Conservation (phyloP, 371 early-diverging fungal species). For the Amoeboaphelidium protococcarum region DNA sequence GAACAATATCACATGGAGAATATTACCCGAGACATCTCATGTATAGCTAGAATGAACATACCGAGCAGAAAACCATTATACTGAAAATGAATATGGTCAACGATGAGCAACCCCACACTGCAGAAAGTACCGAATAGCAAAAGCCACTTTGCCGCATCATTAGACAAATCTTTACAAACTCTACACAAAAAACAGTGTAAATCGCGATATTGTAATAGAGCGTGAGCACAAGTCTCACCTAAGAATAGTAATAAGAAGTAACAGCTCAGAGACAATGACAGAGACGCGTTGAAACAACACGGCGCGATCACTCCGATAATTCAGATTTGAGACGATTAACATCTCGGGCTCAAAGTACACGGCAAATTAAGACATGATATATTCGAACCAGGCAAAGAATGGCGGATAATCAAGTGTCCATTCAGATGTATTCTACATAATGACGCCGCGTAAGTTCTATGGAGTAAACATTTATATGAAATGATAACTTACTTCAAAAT, state of each 20-base stretch:
- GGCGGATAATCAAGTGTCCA: constrained; percentile 95
- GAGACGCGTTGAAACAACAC: constrained; percentile 57
- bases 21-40: constrained; percentile 35
- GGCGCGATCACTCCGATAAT: constrained; percentile 32
- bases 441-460: constrained; percentile 1
- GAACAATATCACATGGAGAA: not conserved
- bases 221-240: constrained; percentile 15
- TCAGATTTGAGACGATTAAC: constrained; percentile 33
- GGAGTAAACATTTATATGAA: not conserved
- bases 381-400: constrained; percentile 90
- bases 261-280: constrained; percentile 50
- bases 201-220: no score
- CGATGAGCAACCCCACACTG: constrained; percentile 58
- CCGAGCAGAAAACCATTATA: constrained; percentile 88
- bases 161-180: no score
- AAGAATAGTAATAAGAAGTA: constrained; percentile 34
- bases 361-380: constrained; percentile 33
- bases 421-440: constrained; percentile 40
- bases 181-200: no score
- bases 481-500: constrained; percentile 34
- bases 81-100: constrained; percentile 83
- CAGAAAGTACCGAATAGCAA: no score
- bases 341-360: constrained; percentile 36
- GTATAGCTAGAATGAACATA: constrained; percentile 48
- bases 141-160: no score